Percentiles rank a stretch among this genome's conserved stretches.
Evolutionary conservation across 305 asterid genomes (phyloP).

Genomic region (Vinca major): DNA sequence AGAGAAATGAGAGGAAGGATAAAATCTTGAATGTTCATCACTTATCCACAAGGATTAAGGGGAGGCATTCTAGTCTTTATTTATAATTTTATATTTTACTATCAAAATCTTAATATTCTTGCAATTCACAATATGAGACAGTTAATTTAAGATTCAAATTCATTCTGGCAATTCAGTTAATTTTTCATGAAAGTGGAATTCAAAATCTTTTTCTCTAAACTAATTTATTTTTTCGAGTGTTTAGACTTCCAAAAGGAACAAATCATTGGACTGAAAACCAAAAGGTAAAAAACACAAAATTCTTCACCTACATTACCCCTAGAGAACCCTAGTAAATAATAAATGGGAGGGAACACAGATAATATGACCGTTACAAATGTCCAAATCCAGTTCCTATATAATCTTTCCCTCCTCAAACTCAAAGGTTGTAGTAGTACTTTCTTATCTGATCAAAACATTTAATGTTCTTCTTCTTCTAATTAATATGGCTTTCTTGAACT

Average conservation of each 20-base stretch:
- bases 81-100: too few relatives aligned
- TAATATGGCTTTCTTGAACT: constrained; percentile 14
- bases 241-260: too few relatives aligned
- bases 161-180: too few relatives aligned
- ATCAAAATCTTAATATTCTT: too few relatives aligned
- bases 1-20: too few relatives aligned
- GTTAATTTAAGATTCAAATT: too few relatives aligned
- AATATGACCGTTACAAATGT: constrained; percentile 39
- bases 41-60: too few relatives aligned
- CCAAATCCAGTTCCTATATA: background rate
- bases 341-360: constrained; percentile 22
- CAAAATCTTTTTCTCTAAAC: background rate
- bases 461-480: background rate
- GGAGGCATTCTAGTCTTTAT: too few relatives aligned
- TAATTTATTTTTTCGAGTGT: too few relatives aligned
- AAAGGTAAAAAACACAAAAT: background rate
- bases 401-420: background rate
- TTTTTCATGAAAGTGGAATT: background rate
- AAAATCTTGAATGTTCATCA: too few relatives aligned
- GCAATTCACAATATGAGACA: too few relatives aligned
- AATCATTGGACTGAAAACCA: background rate
- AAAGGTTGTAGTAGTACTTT: background rate
- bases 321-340: background rate
- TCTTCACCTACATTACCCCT: background rate
- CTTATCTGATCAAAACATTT: background rate